phyloP scores from a whole-genome alignment of 73 alveolate species.

The Effrenium voratum region DNA sequence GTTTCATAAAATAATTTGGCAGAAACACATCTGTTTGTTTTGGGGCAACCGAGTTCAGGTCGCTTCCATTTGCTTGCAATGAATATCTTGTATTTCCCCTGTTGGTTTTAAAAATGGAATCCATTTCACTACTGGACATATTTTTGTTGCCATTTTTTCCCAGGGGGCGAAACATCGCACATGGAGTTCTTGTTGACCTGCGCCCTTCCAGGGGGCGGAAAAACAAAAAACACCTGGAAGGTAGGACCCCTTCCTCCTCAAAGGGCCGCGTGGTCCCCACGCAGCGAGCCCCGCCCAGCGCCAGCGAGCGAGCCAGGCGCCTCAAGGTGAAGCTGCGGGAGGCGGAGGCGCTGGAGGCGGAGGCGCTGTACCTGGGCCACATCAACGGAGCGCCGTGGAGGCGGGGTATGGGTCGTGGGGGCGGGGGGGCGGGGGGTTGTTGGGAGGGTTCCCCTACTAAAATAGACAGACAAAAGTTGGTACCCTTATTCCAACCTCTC shows the following conservation, averaged over 20 bases:
- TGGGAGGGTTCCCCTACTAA: too few species aligned
- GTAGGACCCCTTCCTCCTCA: neutral
- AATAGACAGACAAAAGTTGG: too few species aligned
- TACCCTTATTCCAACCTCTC: too few species aligned
- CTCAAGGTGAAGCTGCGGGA: neutral
- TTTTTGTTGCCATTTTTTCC: neutral
- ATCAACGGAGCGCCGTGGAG: constrained; percentile 67
- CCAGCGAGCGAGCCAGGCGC: constrained; percentile 47
- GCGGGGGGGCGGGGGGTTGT: too few species aligned
- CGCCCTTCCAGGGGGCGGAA: neutral
- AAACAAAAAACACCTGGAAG: neutral
- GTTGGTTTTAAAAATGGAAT: too few species aligned
- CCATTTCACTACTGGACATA: too few species aligned
- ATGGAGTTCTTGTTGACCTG: neutral
- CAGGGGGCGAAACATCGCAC: neutral
- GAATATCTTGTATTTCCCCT: too few species aligned
- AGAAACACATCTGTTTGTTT: too few species aligned
- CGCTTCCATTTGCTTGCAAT: too few species aligned
- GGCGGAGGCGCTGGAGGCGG: constrained; percentile 24
- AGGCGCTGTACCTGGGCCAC: constrained; percentile 65
- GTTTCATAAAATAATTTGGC: too few species aligned
- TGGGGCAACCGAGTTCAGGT: too few species aligned
- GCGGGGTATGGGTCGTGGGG: neutral
- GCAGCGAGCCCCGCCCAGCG: neutral
- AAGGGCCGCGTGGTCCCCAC: neutral